phyloP scores from a whole-genome alignment of 164 flowering plant genomes.

The Pachysandra terminalis region DNA sequence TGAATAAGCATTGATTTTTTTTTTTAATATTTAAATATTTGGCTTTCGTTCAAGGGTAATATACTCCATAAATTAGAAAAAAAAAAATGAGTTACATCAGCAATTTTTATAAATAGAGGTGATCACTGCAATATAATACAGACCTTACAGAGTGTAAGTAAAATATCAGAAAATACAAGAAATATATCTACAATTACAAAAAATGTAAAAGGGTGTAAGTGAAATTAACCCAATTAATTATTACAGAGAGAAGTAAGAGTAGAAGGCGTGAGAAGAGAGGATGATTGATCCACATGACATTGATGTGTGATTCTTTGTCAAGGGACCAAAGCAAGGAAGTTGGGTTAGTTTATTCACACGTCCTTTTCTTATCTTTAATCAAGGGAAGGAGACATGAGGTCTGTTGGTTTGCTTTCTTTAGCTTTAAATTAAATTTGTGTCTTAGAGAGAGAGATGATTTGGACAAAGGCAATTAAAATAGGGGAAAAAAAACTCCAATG shows the following conservation, averaged over 20 bases:
- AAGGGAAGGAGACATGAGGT: constrained; percentile 22
- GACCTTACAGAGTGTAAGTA: too few relatives aligned
- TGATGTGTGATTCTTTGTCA: constrained; percentile 31
- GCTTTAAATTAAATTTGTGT: constrained; percentile 3
- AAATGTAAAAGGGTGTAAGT: too few relatives aligned
- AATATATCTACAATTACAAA: too few relatives aligned
- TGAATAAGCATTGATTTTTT: too few relatives aligned
- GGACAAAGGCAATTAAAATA: constrained; percentile 10
- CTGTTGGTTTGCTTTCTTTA: constrained; percentile 9
- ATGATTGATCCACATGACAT: constrained; percentile 25
- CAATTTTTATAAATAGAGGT: too few relatives aligned
- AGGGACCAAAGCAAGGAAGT: constrained; percentile 19
- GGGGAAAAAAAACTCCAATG: constrained; percentile 19
- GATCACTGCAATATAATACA: too few relatives aligned
- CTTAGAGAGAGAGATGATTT: constrained; percentile 7
- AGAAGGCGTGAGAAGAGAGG: neutral
- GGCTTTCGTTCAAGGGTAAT: too few relatives aligned
- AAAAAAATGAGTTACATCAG: too few relatives aligned
- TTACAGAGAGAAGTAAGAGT: constrained; percentile 6
- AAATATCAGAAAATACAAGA: too few relatives aligned
- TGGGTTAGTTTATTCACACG: constrained; percentile 22
- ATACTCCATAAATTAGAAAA: too few relatives aligned
- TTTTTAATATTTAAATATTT: too few relatives aligned
- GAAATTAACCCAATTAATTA: too few relatives aligned
- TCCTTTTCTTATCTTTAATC: constrained; percentile 25